Percentiles rank a stretch among this genome's conserved stretches.
phyloP scores from a whole-genome alignment of 768 basidiomycete species.

The Suillus fuscotomentosus region DNA sequence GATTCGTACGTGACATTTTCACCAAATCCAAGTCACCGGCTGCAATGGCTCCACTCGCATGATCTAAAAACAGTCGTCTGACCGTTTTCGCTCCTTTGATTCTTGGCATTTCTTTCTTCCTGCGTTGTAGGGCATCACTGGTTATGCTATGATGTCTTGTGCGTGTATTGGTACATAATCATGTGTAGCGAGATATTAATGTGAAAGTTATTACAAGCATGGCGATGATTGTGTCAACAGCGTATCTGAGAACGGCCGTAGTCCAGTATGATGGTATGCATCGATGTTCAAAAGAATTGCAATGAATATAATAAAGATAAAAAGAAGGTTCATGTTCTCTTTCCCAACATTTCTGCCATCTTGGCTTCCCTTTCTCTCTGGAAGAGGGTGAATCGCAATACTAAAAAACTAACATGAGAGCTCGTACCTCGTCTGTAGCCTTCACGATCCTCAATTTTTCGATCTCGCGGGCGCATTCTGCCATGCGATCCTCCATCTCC shows the following conservation, averaged over 20 bases:
- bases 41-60: background rate
- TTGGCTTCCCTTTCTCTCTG: constrained; percentile 57
- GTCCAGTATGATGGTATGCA: background rate
- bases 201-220: background rate
- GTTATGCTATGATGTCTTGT: background rate
- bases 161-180: background rate
- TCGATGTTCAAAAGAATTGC: background rate
- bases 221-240: background rate
- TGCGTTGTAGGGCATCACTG: background rate
- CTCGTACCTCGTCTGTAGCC: constrained; percentile 59
- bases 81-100: background rate
- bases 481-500: constrained; percentile 59
- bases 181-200: background rate
- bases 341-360: constrained; percentile 35
- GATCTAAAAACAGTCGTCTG: background rate
- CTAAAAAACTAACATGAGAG: constrained; percentile 6
- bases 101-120: background rate
- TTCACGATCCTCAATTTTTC: constrained; percentile 64
- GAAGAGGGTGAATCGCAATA: background rate
- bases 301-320: background rate
- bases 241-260: background rate
- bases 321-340: constrained; percentile 1
- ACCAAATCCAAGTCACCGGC: background rate
- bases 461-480: constrained; percentile 72
- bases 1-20: background rate